phyloP scores from a whole-genome alignment of 495 filamentous ascomycete species.

The Cryomyces minteri region DNA sequence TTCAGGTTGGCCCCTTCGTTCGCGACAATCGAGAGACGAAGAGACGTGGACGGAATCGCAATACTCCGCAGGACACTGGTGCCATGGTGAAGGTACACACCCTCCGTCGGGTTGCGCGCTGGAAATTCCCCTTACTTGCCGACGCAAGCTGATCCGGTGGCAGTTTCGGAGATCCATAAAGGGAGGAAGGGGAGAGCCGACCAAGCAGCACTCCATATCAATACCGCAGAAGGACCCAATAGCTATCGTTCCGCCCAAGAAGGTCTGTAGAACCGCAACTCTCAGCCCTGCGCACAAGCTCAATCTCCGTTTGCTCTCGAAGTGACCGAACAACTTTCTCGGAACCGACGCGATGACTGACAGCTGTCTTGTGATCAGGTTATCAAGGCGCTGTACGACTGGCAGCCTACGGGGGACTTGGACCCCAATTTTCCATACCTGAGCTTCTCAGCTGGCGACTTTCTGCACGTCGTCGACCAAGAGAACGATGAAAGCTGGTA shows the following conservation, averaged over 20 bases:
- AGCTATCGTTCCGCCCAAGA: conserved; percentile 90
- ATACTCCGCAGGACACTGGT: no score
- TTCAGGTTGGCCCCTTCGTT: no score
- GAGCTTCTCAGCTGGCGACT: conserved; percentile 83
- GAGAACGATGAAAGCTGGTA: conserved; percentile 95
- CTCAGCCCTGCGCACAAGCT: neutral
- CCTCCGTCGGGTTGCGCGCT: no score
- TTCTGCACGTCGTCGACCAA: conserved; percentile 94
- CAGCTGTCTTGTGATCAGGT: conserved; percentile 36
- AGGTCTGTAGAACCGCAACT: conserved; percentile 36
- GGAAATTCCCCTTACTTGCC: no score
- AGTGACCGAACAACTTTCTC: no score
- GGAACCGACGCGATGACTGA: neutral
- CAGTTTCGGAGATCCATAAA: conserved; percentile 24
- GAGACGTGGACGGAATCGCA: no score
- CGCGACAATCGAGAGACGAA: no score
- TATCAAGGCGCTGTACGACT: conserved; percentile 91
- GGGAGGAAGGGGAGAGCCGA: conserved; percentile 20
- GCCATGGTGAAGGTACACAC: no score
- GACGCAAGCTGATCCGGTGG: neutral
- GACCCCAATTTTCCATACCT: conserved; percentile 45
- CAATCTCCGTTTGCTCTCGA: no score
- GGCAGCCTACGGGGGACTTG: conserved; percentile 45
- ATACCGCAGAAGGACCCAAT: conserved; percentile 88
- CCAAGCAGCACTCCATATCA: conserved; percentile 58